Base-by-base conservation (phyloP, 225 moss, liverwort and hornwort species). In the Ulota crispa region DNA sequence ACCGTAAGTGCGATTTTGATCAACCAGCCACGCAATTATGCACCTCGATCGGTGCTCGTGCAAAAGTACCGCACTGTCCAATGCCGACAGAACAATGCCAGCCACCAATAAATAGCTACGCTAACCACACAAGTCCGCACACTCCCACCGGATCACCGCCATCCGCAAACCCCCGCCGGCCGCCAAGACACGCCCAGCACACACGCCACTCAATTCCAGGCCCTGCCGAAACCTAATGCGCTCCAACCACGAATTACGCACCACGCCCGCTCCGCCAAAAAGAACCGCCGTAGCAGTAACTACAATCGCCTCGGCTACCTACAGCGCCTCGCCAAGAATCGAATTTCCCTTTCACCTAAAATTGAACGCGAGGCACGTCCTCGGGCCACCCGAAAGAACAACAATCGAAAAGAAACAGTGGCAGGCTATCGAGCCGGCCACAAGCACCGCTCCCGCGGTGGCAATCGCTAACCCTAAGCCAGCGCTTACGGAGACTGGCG, bases 381-480 rank as follows among this genome's bases (percentile, higher is more conserved):
- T 18, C 18, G 50, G 50, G 18, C 50, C 50, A 18, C 50, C 50
- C 6, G 50, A 16, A 1, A 18, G 5, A 50, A 18, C 50, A 50
- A 50, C 1, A 50, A 50, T 18, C 16, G 16, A 50, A 50, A 18
- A 18, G 6, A 31, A 12, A 28, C 23, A 30, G 4, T n/a, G n/a
- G n/a, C n/a, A n/a, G n/a, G n/a, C n/a, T n/a, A n/a, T 31, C 78
- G 5, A 68, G 30, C 42, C n/a, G 57, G 23, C 21, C 50, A 54
- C 83, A 83, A 78, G 72, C 78, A 83, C n/a, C 45, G 34, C 0
- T 11, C 4, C 50, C 31, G 21, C 52, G n/a, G 55, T 21, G 39
- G 59, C 4, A 39, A 67, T 23, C 42, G 16, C 64, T n/a, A 83
- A 78, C 64, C 83, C 71, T 83, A 64, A 31, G n/a, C n/a, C n/a